These are phyloP conservation scores for Epichloe bromicola DNA, from an alignment of 2,329 filamentous ascomycete species.

Conservation along the genomic window DNA sequence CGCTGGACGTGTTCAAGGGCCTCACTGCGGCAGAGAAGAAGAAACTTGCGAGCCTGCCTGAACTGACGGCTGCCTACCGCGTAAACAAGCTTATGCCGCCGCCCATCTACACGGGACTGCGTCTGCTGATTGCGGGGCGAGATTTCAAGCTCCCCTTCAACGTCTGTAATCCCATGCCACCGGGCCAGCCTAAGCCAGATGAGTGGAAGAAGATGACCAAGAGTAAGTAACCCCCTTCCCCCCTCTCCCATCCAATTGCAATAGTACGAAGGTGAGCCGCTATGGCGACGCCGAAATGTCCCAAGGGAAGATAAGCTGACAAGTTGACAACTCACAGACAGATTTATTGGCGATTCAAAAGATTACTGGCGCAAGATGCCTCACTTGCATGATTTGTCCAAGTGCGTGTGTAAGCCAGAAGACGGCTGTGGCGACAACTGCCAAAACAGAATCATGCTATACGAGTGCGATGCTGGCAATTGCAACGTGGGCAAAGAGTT, in stretches of 20 bases:
- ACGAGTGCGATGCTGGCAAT: slow-evolving; percentile 86
- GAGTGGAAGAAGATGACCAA: slow-evolving; percentile 88
- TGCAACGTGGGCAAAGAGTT: slow-evolving; percentile 62
- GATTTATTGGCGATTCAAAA: slow-evolving; percentile 75
- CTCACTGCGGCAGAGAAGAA: slow-evolving; percentile 40
- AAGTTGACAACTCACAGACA: slow-evolving; percentile 40
- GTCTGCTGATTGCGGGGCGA: slow-evolving; percentile 55
- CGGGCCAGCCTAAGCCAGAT: slow-evolving; percentile 79
- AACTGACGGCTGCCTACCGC: slow-evolving; percentile 31
- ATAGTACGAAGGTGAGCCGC: neutral
- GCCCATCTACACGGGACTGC: slow-evolving; percentile 67
- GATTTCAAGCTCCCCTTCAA: slow-evolving; percentile 87
- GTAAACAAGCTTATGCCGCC: slow-evolving; percentile 52
- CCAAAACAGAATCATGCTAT: slow-evolving; percentile 92
- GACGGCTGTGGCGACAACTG: slow-evolving; percentile 80
- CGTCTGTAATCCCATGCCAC: slow-evolving; percentile 74
- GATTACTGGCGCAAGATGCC: slow-evolving; percentile 71
- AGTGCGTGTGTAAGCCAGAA: slow-evolving; percentile 65
- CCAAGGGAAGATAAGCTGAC: neutral
- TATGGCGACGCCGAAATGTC: neutral
- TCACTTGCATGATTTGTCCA: slow-evolving; percentile 58
- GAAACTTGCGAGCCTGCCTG: slow-evolving; percentile 32
- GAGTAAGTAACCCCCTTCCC: slow-evolving; percentile 38
- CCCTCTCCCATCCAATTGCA: neutral
- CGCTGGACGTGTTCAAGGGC: slow-evolving; percentile 32